Evolutionary conservation across 2,329 filamentous ascomycete species (phyloP), one percentile per base, ranked within the genome.

Genomic region (Cadophora luteo-olivacea): DNA sequence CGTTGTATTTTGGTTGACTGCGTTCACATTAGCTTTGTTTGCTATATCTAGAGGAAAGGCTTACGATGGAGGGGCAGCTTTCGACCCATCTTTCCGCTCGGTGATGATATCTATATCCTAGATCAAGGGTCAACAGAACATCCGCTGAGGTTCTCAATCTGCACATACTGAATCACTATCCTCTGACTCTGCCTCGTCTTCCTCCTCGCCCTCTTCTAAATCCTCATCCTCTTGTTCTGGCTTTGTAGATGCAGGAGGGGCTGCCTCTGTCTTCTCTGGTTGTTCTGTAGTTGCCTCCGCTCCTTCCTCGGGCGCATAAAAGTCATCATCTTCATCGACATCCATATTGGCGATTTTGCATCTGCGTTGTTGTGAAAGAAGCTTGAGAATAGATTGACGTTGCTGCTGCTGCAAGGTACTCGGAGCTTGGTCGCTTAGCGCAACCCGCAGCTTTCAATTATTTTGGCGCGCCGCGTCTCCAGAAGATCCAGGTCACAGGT

Each of bases 61-160:
- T 73, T 81, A 89, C 87, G 84, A 80, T 71, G 87, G 85, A 63
- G 87, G 85, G 63, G 85, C 84, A 66, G 87, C 83, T 69, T 87
- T 89, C 66, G 85, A 84, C 75, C 87, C 87, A 74, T 91, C 88
- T 81, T 89, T 90, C 68, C 87, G 83, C 76, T 90, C 88, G 24
- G 86, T 90, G 75, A 91, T 89, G 73, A 91, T 91, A 72, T 91
- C 88, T 75, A 91, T 88, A 70, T 91, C 89, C 86, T 90, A 64
- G 25, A 36, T 6, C 38, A 25, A 54, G 4, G 52, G 61, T 75
- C 22, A 77, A 72, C 57, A 55, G 33, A 33, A 3, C 49, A 48
- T 22, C 41, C 16, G n/a, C 45, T 48, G 12, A 14, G 24, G 1
- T n/a, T 33, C 19, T 4, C 41, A 6, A 49, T 65, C 25, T 25